Conservation (phyloP, 2,329 filamentous ascomycete genomes). For the Talaromyces sp. region DNA sequence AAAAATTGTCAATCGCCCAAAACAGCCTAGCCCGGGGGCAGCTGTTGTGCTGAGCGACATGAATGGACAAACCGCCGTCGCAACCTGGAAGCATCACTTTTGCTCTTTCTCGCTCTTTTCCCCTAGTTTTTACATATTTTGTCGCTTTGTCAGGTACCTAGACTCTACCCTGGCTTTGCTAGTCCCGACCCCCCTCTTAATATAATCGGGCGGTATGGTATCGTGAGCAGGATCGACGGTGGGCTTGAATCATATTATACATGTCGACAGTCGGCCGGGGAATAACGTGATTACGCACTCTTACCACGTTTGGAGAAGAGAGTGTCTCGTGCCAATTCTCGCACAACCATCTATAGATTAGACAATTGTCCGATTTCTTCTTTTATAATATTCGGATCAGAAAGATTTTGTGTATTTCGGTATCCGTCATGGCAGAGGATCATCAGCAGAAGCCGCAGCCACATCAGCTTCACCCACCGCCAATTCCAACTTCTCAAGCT, state of each 20-base stretch:
- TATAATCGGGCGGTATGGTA: neutral
- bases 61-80: conserved; percentile 7
- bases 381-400: neutral
- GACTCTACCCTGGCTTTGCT: neutral
- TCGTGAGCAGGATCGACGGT: neutral
- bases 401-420: neutral
- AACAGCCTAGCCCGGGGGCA: conserved; percentile 4
- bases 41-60: neutral
- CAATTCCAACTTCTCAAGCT: conserved; percentile 9
- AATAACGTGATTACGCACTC: conserved; percentile 8
- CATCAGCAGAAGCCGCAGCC: conserved; percentile 5
- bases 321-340: conserved; percentile 8
- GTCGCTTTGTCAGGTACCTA: neutral
- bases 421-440: conserved; percentile 15
- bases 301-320: neutral
- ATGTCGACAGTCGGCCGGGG: conserved; percentile 13
- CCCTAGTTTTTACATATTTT: neutral
- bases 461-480: conserved; percentile 5
- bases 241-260: neutral
- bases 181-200: neutral
- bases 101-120: conserved; percentile 17
- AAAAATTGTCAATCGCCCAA: conserved; percentile 41
- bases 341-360: neutral
- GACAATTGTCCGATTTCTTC: neutral
- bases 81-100: conserved; percentile 13